Base-by-base conservation (phyloP, 2,329 filamentous ascomycete species). In the Arthrobotrys sinensis region DNA sequence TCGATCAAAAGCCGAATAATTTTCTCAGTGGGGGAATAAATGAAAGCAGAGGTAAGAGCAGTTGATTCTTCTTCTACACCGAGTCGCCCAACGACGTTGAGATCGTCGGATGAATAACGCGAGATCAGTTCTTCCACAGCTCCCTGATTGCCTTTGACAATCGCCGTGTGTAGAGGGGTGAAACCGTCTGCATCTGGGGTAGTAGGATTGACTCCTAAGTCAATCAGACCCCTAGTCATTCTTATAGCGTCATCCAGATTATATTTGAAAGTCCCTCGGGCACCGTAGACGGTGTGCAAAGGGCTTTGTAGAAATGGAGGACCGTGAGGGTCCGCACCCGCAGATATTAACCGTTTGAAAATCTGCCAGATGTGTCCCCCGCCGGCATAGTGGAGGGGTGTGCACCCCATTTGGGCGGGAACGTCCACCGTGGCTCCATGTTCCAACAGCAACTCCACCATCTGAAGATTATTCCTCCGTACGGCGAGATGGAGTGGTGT, bases 151-250 rank as follows among this genome's bases (percentile, higher is more conserved):
- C 40, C 21, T 7, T 67, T 52, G 28, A 71, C 43, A 1, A 55
- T 55, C 1, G 66, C 73, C n/a, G 65, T 24, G 3, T 28, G 36
- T 8, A 77, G 45, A 6, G 73, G 73, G 0, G 73, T 77, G 16
- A 77, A 45, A 4, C 60, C 60, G 50, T 77, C 73, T 5, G 60
- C 73, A 43, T 77, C 66, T 8, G 19, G 28, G 4, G 66, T 43
- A 0, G 32, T 28, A 4, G 57, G 66, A 19, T 65, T 19, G 10
- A 65, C 72, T 4, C 72, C 72, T 12, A n/a, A 14, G 16, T 34
- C 1, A 2, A 76, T 21, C 3, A 76, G 24, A 2, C 32, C 4
- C 4, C 1, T 24, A 16, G 38, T 19, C 2, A 53, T 24, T 8
- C 36, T 8, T n/a, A 34, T 32, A 2, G 24, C 43, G 19, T 16